These are phyloP conservation scores for Babjeviella inositovora DNA, from an alignment of 805 yeast genomes.

Conservation along the genomic window DNA sequence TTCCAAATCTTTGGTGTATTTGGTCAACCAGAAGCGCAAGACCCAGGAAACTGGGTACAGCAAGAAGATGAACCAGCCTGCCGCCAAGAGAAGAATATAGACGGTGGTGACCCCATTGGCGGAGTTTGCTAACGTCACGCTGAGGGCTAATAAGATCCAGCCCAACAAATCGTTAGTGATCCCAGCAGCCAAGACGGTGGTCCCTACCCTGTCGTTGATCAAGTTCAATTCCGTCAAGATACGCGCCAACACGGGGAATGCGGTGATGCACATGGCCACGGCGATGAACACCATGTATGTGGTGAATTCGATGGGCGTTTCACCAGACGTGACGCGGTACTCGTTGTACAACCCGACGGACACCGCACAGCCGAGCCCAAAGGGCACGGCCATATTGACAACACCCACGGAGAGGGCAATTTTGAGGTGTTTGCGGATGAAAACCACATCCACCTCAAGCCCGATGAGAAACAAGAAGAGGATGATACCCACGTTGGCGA, in stretches of 20 bases:
- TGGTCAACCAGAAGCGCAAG: conserved; percentile 25
- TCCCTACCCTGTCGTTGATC: conserved; percentile 47
- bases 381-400: conserved; percentile 62
- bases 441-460: conserved; percentile 57
- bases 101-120: conserved; percentile 52
- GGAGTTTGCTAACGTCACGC: conserved; percentile 64
- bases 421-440: conserved; percentile 39
- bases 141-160: conserved; percentile 65
- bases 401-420: conserved; percentile 58
- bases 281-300: conserved; percentile 72
- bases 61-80: conserved; percentile 55
- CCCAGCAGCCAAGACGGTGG: conserved; percentile 67
- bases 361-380: conserved; percentile 63
- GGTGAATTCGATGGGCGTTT: conserved; percentile 34
- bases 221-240: conserved; percentile 60
- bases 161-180: conserved; percentile 68
- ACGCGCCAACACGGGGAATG: conserved; percentile 73
- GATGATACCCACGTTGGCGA: conserved; percentile 64
- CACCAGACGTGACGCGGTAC: conserved; percentile 20
- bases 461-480: conserved; percentile 66
- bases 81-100: conserved; percentile 47
- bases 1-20: conserved; percentile 34
- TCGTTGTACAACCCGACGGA: conserved; percentile 51
- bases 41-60: conserved; percentile 37
- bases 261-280: conserved; percentile 73